These are phyloP conservation scores for Lupinus albus DNA, from an alignment of 306 rosid species.

Conservation along the genomic window DNA sequence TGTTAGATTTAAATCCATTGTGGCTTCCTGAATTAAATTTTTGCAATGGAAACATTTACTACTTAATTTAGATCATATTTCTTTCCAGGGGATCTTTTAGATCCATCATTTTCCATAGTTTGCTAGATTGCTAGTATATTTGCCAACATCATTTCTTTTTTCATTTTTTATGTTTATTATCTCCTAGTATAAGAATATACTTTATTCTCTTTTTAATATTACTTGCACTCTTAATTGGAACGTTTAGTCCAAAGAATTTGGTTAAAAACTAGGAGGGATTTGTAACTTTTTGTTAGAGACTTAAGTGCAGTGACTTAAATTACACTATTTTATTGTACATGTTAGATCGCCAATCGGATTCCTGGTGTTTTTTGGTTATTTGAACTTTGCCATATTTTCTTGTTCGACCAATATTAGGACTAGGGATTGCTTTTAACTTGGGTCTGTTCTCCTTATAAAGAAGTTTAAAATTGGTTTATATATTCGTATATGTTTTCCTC, in stretches of 20 bases:
- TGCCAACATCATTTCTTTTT: slow-evolving; percentile 2
- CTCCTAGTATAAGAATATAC: too few species aligned
- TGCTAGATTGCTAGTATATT: slow-evolving; percentile 26
- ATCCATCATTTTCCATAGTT: slow-evolving; percentile 50
- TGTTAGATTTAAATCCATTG: slow-evolving; percentile 23
- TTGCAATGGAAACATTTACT: slow-evolving; percentile 9
- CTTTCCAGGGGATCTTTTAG: slow-evolving; percentile 16
- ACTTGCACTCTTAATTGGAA: background rate
- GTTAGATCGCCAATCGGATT: slow-evolving; percentile 17
- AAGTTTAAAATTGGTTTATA: slow-evolving; percentile 34
- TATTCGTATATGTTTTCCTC: slow-evolving; percentile 1
- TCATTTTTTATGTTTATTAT: background rate
- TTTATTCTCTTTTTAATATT: too few species aligned
- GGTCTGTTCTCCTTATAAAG: slow-evolving; percentile 23
- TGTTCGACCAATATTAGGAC: slow-evolving; percentile 31
- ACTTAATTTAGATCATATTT: slow-evolving; percentile 32
- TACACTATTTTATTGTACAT: slow-evolving; percentile 27
- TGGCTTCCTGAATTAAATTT: background rate
- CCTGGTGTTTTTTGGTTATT: slow-evolving; percentile 12
- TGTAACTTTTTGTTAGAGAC: slow-evolving; percentile 22
- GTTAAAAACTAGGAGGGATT: slow-evolving; percentile 36
- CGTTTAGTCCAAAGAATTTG: slow-evolving; percentile 22
- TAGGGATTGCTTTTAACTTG: background rate
- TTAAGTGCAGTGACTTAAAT: slow-evolving; percentile 20
- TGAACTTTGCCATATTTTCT: slow-evolving; percentile 13